These are phyloP conservation scores for Botrytis fragariae DNA, from an alignment of 2,329 filamentous ascomycete genomes.

Conservation along the genomic window DNA sequence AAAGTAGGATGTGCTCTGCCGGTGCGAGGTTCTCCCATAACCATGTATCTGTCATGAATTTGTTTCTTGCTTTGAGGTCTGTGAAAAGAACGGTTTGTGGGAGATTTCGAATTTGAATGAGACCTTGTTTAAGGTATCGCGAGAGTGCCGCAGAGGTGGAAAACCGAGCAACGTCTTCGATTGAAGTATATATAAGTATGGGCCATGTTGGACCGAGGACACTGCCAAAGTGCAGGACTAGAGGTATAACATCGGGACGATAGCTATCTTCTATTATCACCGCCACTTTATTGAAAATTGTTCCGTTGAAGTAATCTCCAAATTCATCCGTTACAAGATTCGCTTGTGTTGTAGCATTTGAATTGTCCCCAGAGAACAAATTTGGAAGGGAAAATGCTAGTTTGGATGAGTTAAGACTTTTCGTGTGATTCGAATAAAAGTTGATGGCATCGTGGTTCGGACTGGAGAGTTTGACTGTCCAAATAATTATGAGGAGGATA, in stretches of 20 bases:
- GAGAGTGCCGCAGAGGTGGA: slow-evolving; percentile 40
- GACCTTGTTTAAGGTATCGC: slow-evolving; percentile 39
- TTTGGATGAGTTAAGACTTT: slow-evolving; percentile 6
- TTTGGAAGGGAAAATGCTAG: neutral
- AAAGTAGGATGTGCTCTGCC: slow-evolving; percentile 39
- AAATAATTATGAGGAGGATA: slow-evolving; percentile 31
- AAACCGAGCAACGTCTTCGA: slow-evolving; percentile 31
- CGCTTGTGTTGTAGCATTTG: slow-evolving; percentile 14
- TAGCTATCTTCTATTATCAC: slow-evolving; percentile 42
- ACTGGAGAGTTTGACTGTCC: slow-evolving; percentile 31
- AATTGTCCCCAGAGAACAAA: neutral
- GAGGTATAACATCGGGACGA: slow-evolving; percentile 39
- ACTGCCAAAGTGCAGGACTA: slow-evolving; percentile 43
- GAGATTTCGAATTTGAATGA: slow-evolving; percentile 43
- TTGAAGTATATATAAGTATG: slow-evolving; percentile 45
- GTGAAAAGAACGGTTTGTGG: slow-evolving; percentile 41
- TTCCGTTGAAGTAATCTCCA: slow-evolving; percentile 29
- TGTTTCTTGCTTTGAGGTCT: slow-evolving; percentile 32
- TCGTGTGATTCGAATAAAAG: slow-evolving; percentile 24
- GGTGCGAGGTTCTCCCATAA: slow-evolving; percentile 39
- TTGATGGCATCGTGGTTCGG: slow-evolving; percentile 28
- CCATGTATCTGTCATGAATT: slow-evolving; percentile 38
- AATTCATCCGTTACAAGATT: neutral
- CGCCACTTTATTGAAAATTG: slow-evolving; percentile 37
- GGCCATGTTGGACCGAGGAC: slow-evolving; percentile 47